Evolutionary conservation across 768 basidiomycete species (phyloP), one percentile per base, ranked within the genome.

Genomic region (Naematelia aurantialba): DNA sequence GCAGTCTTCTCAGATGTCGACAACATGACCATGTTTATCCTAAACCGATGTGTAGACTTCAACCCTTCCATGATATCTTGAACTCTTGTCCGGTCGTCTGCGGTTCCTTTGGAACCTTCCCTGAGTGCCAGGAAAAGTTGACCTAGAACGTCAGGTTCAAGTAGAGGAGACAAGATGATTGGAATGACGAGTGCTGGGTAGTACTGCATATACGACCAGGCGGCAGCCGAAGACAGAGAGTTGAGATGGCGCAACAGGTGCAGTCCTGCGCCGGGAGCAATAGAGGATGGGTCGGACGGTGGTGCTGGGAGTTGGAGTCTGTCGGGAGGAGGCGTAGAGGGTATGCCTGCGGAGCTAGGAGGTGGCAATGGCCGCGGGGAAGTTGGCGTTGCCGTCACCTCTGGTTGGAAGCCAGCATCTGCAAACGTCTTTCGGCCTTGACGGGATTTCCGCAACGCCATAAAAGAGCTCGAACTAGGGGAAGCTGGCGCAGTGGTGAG

Each of bases 61-160:
- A 73, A 47, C 8, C 56, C 65, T 5, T 52, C 10, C 54, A 73
- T 21, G 14, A 69, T 60, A 4, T 21, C 46, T 24, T 17, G 54
- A 1, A 70, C 59, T 19, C 45, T 45, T 24, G 24, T 19, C 44
- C 51, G 53, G 1, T 47, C 45, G 12, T 48, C 42, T 27, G 52
- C 56, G 4, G 13, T 13, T 51, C 25, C 42, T 12, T 10, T 44
- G 5, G 55, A 17, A 5, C 60, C 70, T 22, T 31, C 39, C 11
- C 48, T 22, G 19, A 73, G 47, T 4, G 63, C 61, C 2, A 49
- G 11, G 5, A 70, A 47, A 34, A 73, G 31, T 24, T 53, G 11
- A 11, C 65, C 69, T 10, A 73, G 58, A 2, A 51, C 49, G 55
- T 73, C 72, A 17, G 72, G 72, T 45, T 70, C 69, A 2, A 73